These are phyloP conservation scores for Aureoboletus auriporus DNA, from an alignment of 768 basidiomycete species.

Conservation along the genomic window DNA sequence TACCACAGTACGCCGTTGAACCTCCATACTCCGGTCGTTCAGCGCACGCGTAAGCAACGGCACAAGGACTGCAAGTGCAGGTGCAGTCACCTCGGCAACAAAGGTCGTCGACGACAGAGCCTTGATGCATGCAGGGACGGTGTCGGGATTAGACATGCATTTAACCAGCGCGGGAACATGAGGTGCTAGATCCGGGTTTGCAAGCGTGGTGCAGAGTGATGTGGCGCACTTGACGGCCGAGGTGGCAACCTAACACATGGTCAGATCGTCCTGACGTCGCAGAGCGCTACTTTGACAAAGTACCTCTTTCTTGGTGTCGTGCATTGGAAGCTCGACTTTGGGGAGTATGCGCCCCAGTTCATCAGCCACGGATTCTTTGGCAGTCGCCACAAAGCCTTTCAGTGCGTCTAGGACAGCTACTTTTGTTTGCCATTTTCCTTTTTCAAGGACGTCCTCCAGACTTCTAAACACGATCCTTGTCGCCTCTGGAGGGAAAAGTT, in stretches of 20 bases:
- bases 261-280: conserved; percentile 7
- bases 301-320: conserved; percentile 95
- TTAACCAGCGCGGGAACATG: conserved; percentile 89
- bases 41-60: conserved; percentile 87
- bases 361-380: conserved; percentile 73
- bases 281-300: conserved; percentile 11
- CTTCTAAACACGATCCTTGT: conserved; percentile 62
- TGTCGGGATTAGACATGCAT: conserved; percentile 88
- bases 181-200: conserved; percentile 87
- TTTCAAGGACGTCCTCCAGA: conserved; percentile 72
- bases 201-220: conserved; percentile 82
- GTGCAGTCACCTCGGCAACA: conserved; percentile 93
- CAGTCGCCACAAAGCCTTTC: conserved; percentile 64
- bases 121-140: conserved; percentile 92
- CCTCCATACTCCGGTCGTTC: conserved; percentile 95
- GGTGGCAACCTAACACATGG: conserved; percentile 60
- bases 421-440: conserved; percentile 92
- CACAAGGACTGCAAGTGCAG: conserved; percentile 93
- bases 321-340: conserved; percentile 86
- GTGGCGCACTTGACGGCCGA: conserved; percentile 90
- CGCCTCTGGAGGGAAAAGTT: conserved; percentile 79
- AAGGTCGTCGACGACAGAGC: conserved; percentile 92
- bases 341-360: conserved; percentile 81
- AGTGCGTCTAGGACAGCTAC: conserved; percentile 90
- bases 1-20: conserved; percentile 90